Evolutionary conservation across 2,329 filamentous ascomycete species (phyloP), one percentile per base, ranked within the genome.

Genomic region (Exutisphaerella laricina): DNA sequence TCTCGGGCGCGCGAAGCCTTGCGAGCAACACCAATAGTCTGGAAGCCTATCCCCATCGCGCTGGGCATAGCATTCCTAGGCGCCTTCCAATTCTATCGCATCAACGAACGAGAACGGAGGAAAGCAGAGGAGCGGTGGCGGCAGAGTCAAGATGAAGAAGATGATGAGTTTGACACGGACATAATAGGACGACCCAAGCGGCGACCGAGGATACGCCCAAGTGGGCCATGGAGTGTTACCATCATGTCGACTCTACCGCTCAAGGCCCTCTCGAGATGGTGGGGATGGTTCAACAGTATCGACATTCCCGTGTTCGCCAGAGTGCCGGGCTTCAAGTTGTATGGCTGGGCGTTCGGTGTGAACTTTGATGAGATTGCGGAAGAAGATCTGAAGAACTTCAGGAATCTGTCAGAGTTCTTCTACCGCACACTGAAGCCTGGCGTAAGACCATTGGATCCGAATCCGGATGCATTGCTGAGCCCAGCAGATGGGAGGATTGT

Each of bases 351-450:
- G 26, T 96, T 96, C 59, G 89, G 88, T n/a, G 89, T 94, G 59
- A 84, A 85, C 67, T 78, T 98, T 45, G 78, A 83, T 46, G 92
- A 98, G 69, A 82, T 96, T 13, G 79, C 82, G 22, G 89, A 98
- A 62, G 79, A 83, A 13, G 92, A 98, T 58, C 79, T 98, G 14
- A 88, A 86, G 63, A 78, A 78, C 35, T 98, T 92, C 64, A 86
- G 88, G 14, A 98, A 98, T 62, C 79, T 98, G 29, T 88, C 90
- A 4, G 80, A 90, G 45, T 98, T 98, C 74, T 98, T 98, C 73
- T 98, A 97, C 66, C 87, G 92, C 49, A 88, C 82, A 1, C 74
- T 98, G 47, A 97, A 96, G 65, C 88, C 90, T 4, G 90, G 89
- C 23, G 80, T 77, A 9, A 82, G 92, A 18, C 89, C 89, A 1